Conservation (phyloP, 2,329 filamentous ascomycete species). For the Xylaria sp. region DNA sequence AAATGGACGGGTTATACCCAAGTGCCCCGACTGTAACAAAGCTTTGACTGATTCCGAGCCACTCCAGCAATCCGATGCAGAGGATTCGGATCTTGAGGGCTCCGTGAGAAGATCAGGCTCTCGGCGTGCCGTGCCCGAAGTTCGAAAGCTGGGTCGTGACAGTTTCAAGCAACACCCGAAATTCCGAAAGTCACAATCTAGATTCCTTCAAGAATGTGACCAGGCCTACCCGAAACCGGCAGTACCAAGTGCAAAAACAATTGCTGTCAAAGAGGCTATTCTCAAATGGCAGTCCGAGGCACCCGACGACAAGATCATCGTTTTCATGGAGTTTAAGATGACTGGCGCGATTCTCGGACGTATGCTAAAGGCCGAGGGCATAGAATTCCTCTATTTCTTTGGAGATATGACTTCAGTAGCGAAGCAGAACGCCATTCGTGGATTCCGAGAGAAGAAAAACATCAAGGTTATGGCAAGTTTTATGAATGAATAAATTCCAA, state of each 20-base stretch:
- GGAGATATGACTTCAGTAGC: slow-evolving; percentile 38
- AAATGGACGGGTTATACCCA: slow-evolving; percentile 3
- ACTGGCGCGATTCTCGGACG: slow-evolving; percentile 50
- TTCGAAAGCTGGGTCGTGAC: slow-evolving; percentile 4
- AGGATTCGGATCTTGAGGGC: neutral
- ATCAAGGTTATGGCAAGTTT: slow-evolving; percentile 52
- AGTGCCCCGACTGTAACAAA: slow-evolving; percentile 24
- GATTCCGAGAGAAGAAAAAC: slow-evolving; percentile 35
- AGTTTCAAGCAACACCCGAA: slow-evolving; percentile 17
- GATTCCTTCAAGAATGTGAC: slow-evolving; percentile 29
- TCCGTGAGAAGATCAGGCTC: neutral
- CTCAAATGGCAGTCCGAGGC: slow-evolving; percentile 28
- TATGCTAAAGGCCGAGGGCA: slow-evolving; percentile 45
- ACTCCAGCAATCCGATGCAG: neutral
- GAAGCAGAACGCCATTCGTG: slow-evolving; percentile 36
- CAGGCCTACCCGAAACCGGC: neutral
- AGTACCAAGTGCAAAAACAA: slow-evolving; percentile 31
- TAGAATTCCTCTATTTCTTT: slow-evolving; percentile 53
- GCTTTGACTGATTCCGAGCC: slow-evolving; percentile 3
- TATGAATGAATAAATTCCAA: neutral
- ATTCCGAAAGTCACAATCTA: neutral
- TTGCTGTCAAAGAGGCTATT: slow-evolving; percentile 26
- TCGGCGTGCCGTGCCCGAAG: neutral
- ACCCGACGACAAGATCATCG: slow-evolving; percentile 35
- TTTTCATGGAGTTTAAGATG: slow-evolving; percentile 38